Conservation (phyloP, 139 green algal species). For the Chlamydomonas sp. region DNA sequence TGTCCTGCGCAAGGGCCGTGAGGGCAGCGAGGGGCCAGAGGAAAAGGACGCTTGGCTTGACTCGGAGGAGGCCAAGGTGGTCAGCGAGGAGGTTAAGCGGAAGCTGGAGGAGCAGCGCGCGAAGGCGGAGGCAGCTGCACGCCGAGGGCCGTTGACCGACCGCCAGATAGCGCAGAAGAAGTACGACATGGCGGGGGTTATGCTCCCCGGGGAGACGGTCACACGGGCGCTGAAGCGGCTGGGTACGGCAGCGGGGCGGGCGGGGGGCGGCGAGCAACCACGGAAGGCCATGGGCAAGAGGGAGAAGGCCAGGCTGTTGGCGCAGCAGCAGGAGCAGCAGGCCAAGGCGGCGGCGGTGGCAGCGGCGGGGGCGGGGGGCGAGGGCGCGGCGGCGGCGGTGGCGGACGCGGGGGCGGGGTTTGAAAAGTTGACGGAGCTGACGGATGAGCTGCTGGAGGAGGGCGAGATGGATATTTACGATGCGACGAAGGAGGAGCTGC, state of each 20-base stretch:
- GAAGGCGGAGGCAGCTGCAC: slow-evolving; percentile 32
- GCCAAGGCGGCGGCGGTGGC: not conserved
- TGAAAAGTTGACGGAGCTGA: slow-evolving; percentile 50
- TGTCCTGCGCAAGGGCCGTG: slow-evolving; percentile 58
- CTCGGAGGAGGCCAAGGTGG: slow-evolving; percentile 65
- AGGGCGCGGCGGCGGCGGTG: not conserved
- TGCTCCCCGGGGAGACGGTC: slow-evolving; percentile 75
- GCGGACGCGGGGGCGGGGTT: slow-evolving; percentile 28
- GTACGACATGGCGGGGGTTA: slow-evolving; percentile 52
- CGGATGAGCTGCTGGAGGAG: slow-evolving; percentile 53
- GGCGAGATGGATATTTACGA: slow-evolving; percentile 48
- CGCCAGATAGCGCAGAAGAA: slow-evolving; percentile 63
- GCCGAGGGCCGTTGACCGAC: slow-evolving; percentile 55
- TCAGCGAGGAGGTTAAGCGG: slow-evolving; percentile 52
- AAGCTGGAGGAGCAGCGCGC: slow-evolving; percentile 53
- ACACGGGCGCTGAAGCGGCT: slow-evolving; percentile 70
- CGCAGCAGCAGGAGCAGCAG: slow-evolving; percentile 39
- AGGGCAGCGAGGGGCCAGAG: slow-evolving; percentile 50
- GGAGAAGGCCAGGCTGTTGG: slow-evolving; percentile 43
- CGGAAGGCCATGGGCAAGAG: slow-evolving; percentile 58
- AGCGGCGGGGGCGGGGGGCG: not conserved
- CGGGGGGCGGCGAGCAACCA: not conserved
- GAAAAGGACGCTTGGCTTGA: slow-evolving; percentile 72
- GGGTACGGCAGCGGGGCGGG: slow-evolving; percentile 34
- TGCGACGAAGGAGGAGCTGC: slow-evolving; percentile 51